phyloP scores from a whole-genome alignment of 1,284 basidiomycete species.

The Sporisorium scitamineum region DNA sequence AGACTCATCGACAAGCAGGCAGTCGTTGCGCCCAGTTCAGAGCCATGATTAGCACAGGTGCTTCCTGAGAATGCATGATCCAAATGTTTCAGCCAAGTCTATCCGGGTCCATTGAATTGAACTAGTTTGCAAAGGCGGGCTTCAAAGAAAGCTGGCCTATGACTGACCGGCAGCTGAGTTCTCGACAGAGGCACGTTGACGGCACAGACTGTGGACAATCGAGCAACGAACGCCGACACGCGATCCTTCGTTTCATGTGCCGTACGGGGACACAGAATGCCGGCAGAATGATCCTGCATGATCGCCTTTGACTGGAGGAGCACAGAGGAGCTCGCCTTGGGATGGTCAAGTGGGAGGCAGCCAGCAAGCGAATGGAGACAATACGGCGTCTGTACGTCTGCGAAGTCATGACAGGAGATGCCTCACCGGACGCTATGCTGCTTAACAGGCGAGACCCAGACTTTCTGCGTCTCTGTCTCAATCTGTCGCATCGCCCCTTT shows the following conservation, averaged over 20 bases:
- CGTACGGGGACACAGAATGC: too few species aligned
- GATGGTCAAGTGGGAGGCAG: too few species aligned
- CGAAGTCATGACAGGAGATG: too few species aligned
- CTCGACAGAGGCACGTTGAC: too few species aligned
- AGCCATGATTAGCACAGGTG: too few species aligned
- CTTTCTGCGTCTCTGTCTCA: neutral
- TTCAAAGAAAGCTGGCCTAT: too few species aligned
- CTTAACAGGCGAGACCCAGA: neutral
- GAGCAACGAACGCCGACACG: neutral
- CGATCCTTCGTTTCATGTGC: neutral
- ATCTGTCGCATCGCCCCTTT: neutral
- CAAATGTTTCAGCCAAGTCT: too few species aligned
- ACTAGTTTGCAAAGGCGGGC: too few species aligned
- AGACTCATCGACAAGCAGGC: neutral
- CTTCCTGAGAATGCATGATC: too few species aligned
- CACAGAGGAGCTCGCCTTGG: neutral
- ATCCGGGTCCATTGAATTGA: too few species aligned
- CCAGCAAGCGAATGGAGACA: neutral
- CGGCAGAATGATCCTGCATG: neutral
- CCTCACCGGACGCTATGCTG: neutral
- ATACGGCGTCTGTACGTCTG: neutral
- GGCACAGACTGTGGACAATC: too few species aligned
- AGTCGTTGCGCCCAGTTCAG: neutral
- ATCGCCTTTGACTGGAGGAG: neutral
- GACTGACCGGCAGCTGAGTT: too few species aligned